Base-by-base conservation (phyloP, 345 rosid genomes). In the Lumnitzera racemosa region DNA sequence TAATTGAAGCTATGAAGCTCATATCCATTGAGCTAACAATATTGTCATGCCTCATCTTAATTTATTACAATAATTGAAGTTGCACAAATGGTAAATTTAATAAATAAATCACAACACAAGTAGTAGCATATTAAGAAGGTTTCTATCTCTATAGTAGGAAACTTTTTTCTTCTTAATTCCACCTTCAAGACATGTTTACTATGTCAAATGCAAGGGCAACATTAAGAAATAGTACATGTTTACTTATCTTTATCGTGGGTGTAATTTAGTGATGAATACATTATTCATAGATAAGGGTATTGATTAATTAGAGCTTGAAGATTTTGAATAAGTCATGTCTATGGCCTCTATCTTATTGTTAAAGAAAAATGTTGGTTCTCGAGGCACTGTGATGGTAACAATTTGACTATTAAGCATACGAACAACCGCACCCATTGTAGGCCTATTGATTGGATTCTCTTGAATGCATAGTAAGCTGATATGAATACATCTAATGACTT, bases 381-480 rank as follows among this genome's bases (percentile, higher is more conserved):
- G 53, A 2, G 73, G 77, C 43, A 41, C 4, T 16, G 64, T 64
- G 17, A 73, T 60, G 24, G 53, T 24, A 16, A 70, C 15, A 13
- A 70, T 59, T 29, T 59, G 17, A 69, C 69, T 68, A 27, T 36
- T 67, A 3, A 73, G 74, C 81, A 73, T 76, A 3, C 36, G 57
- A 66, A 59, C 61, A 8, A 71, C 59, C 0, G 16, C 11, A 24
- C 68, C 59, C 68, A 76, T 79, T 15, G 72, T 71, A 1, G 77
- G 81, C 15, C 81, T 69, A 13, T 63, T 46, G 10, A 46, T 23
- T 2, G 31, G 58, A n/a, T 67, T 66, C 60, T 73, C 76, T 15
- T 79, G 81, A 54, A 73, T 70, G 15, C 78, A 70, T 25, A 72
- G 24, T 23, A 79, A 60, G 2, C 68, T 67, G 17, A 79, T 27